These are phyloP conservation scores for Meyerozyma smithsonii DNA, from an alignment of 1,139 yeast genomes.

Conservation along the genomic window DNA sequence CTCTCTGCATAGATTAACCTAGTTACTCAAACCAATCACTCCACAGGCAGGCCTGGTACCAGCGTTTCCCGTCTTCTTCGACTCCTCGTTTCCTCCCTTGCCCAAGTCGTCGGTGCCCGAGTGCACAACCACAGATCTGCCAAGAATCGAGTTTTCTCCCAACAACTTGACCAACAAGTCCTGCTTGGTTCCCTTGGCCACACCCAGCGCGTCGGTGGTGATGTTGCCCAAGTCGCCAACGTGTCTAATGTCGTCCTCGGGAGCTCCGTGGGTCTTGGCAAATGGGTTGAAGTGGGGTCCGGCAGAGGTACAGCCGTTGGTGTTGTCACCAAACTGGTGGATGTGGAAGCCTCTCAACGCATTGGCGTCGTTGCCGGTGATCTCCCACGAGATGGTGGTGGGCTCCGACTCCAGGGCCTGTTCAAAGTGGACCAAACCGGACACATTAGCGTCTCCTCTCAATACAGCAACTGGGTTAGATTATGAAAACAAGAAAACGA, in stretches of 20 bases:
- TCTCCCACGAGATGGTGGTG: constrained; percentile 83
- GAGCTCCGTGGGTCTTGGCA: constrained; percentile 88
- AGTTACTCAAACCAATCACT: constrained; percentile 78
- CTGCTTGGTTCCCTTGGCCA: constrained; percentile 82
- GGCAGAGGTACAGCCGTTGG: constrained; percentile 98
- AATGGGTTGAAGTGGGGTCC: constrained; percentile 99
- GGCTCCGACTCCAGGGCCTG: constrained; percentile 76
- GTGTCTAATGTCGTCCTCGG: constrained; percentile 85
- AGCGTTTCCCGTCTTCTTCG: constrained; percentile 96
- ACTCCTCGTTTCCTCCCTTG: constrained; percentile 91
- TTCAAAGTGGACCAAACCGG: constrained; percentile 82
- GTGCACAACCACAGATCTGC: constrained; percentile 96
- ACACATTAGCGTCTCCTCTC: constrained; percentile 88
- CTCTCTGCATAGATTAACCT: constrained; percentile 13
- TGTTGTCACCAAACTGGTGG: constrained; percentile 97
- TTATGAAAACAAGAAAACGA: too few relatives aligned
- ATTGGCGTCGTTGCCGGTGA: constrained; percentile 80
- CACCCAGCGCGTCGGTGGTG: constrained; percentile 77
- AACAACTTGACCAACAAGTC: constrained; percentile 73
- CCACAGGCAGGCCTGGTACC: constrained; percentile 99
- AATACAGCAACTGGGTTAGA: constrained; percentile 76
- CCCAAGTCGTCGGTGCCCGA: constrained; percentile 95
- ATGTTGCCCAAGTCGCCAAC: constrained; percentile 98
- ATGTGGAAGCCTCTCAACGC: constrained; percentile 96
- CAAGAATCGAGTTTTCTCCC: constrained; percentile 83